phyloP scores from a whole-genome alignment of 164 flowering plant genomes.

The Nelumbo lutea region DNA sequence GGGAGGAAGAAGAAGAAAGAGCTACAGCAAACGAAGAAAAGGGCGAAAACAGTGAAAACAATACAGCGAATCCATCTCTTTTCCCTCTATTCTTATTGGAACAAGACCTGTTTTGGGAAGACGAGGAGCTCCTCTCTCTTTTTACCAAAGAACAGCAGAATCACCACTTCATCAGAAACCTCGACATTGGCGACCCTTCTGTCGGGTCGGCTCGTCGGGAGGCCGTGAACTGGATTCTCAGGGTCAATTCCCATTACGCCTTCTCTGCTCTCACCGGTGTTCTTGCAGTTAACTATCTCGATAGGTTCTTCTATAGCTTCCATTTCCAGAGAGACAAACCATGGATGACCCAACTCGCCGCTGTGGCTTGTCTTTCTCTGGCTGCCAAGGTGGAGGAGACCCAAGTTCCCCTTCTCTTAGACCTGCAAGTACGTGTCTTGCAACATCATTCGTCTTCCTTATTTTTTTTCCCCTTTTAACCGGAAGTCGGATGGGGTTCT shows the following conservation, averaged over 20 bases:
- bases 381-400: slow-evolving; percentile 93
- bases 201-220: slow-evolving; percentile 37
- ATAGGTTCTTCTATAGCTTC: slow-evolving; percentile 56
- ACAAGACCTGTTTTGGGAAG: slow-evolving; percentile 56
- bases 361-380: slow-evolving; percentile 83
- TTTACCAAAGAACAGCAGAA: slow-evolving; percentile 40
- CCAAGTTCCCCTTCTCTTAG: slow-evolving; percentile 71
- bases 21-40: slow-evolving; percentile 7
- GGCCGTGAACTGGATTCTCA: slow-evolving; percentile 75
- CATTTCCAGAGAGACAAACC: slow-evolving; percentile 56
- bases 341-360: slow-evolving; percentile 79
- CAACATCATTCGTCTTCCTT: not conserved
- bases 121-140: slow-evolving; percentile 50
- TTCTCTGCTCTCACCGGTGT: slow-evolving; percentile 68
- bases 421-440: slow-evolving; percentile 54
- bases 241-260: slow-evolving; percentile 44
- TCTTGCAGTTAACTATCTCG: slow-evolving; percentile 69
- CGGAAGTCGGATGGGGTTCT: too few relatives aligned
- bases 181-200: slow-evolving; percentile 24
- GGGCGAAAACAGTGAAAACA: not conserved
- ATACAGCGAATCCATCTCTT: not conserved
- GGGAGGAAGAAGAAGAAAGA: slow-evolving; percentile 27
- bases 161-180: slow-evolving; percentile 8
- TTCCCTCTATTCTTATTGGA: slow-evolving; percentile 20
- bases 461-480: not conserved